Evolutionary conservation across 202 grass and related monocot genomes (phyloP), one percentile per base, ranked within the genome.

Genomic region (Saccharum hybrid): DNA sequence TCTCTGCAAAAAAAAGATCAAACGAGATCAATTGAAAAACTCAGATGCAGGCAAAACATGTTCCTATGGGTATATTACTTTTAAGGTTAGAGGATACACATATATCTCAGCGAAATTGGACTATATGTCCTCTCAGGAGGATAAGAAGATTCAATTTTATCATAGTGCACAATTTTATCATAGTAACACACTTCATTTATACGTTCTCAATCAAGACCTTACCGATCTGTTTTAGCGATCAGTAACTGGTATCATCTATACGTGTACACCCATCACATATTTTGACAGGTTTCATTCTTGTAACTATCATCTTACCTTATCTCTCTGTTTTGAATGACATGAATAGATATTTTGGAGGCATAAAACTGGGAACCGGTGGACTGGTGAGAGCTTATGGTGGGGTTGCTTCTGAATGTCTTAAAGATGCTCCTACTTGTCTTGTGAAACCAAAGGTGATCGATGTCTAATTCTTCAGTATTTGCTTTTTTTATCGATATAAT

Each of bases 371-470:
- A 81, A 96, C 93, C 6, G 93, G 93, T 62, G 96, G 96, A 21
- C 69, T 98, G 71, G 93, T 96, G 14, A 90, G 96, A 86, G 96
- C 96, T 77, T 98, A 98, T 71, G 96, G 93, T 6, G 92, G 96
- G 72, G 93, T 92, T 78, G 91, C 96, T 87, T 90, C 91, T 82
- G 93, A 96, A 80, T 98, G 96, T 60, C 82, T 98, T 46, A 98
- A 94, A 88, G 89, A 87, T 74, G 93, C 91, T 85, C 77, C 83
- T 62, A 98, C n/a, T n/a, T n/a, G 86, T 88, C 80, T 93, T 74
- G 86, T 98, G 71, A 98, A 96, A 75, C 96, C 96, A 74, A 96
- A 96, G 86, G 96, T 98, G 70, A n/a, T 69, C 1, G 18, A 66
- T 43, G 43, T 49, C 77, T 11, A 64, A 54, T 59, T 88, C 2